phyloP scores from a whole-genome alignment of 257 asterid genomes.

The Ilex asprella region DNA sequence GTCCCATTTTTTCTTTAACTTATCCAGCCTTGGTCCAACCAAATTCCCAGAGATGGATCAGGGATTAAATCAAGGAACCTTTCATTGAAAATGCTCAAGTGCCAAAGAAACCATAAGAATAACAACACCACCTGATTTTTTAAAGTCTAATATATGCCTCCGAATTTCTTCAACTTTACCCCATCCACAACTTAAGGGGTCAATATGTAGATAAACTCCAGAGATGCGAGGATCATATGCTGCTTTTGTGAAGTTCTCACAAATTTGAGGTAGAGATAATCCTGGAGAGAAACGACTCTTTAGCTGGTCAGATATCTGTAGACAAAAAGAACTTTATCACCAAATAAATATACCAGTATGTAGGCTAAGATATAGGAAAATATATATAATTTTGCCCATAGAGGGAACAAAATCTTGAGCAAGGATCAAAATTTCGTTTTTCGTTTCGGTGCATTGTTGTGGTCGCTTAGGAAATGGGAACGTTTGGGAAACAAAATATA shows the following conservation, averaged over 20 bases:
- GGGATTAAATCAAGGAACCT: not conserved
- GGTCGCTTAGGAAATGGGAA: no score
- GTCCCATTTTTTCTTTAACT: not conserved
- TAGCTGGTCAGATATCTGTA: slow-evolving; percentile 94
- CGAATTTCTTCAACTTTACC: slow-evolving; percentile 94
- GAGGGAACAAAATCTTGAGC: no score
- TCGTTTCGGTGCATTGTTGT: no score
- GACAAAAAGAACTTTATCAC: slow-evolving; percentile 10
- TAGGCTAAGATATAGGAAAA: no score
- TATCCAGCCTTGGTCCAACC: not conserved
- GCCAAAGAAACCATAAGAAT: not conserved
- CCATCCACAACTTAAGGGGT: slow-evolving; percentile 87
- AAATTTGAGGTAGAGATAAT: slow-evolving; percentile 85
- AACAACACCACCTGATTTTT: slow-evolving; percentile 64
- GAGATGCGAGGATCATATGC: slow-evolving; percentile 95
- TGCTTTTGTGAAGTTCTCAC: slow-evolving; percentile 87
- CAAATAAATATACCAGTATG: not conserved
- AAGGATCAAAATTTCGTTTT: no score
- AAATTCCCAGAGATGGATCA: not conserved
- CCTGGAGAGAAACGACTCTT: slow-evolving; percentile 94
- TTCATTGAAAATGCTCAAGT: not conserved
- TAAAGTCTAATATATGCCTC: slow-evolving; percentile 81
- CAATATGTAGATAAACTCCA: slow-evolving; percentile 91
- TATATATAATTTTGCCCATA: no score
- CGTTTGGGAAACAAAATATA: not conserved